Percentiles rank a stretch among this genome's conserved stretches.
phyloP scores from a whole-genome alignment of 805 yeast species.

The Grigorovia jiainica region DNA sequence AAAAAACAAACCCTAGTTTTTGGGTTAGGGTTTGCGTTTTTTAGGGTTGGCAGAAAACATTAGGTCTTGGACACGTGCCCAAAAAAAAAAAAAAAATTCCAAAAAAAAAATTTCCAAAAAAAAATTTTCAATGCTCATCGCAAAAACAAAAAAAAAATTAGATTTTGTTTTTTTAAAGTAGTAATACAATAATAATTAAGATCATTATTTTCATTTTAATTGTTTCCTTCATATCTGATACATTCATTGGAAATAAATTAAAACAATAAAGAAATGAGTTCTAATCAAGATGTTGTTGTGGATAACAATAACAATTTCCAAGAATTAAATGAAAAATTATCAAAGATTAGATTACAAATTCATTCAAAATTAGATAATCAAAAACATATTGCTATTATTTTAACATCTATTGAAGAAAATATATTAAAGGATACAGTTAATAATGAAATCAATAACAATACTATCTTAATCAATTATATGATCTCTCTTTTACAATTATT shows the following conservation, averaged over 20 bases:
- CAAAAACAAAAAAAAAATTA: not conserved
- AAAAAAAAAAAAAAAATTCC: too few species aligned
- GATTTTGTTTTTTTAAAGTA: too few species aligned
- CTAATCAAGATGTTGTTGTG: slow-evolving; percentile 15
- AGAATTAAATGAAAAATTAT: slow-evolving; percentile 54
- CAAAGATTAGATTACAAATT: slow-evolving; percentile 60
- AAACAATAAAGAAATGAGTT: slow-evolving; percentile 14
- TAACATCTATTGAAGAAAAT: slow-evolving; percentile 86
- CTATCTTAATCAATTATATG: slow-evolving; percentile 70
- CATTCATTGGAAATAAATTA: not conserved
- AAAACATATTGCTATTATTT: slow-evolving; percentile 70
- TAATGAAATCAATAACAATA: not conserved
- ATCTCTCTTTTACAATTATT: slow-evolving; percentile 74
- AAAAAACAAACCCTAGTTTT: too few species aligned
- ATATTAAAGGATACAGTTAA: slow-evolving; percentile 40
- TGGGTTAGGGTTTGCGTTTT: too few species aligned
- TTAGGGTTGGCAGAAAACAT: too few species aligned
- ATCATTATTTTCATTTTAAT: too few species aligned
- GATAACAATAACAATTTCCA: slow-evolving; percentile 21
- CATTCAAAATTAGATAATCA: slow-evolving; percentile 81
- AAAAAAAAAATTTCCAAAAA: not conserved
- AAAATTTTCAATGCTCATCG: not conserved
- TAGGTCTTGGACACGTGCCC: not conserved
- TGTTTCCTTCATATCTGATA: not conserved
- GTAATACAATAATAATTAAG: too few species aligned